Evolutionary conservation across 202 grass and related monocot species (phyloP).

Genomic region (Digitaria exilis): DNA sequence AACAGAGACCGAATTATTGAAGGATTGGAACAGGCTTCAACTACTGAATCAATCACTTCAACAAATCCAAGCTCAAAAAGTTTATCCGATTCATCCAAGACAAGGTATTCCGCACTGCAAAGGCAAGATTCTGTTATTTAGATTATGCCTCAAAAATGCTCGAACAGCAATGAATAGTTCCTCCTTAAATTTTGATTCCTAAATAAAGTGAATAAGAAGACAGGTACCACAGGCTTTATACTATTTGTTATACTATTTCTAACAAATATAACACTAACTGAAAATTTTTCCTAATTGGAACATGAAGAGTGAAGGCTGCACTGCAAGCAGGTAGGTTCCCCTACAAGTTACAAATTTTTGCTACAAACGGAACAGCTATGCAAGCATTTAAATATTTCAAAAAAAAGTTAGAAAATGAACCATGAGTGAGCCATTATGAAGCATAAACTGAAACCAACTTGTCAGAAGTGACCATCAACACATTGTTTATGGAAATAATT

Average conservation of each 20-base stretch:
- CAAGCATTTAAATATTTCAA: not conserved
- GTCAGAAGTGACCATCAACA: not conserved
- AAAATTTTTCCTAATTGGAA: not conserved
- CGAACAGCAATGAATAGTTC: slow-evolving; percentile 18
- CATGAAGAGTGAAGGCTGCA: not conserved
- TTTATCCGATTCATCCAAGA: slow-evolving; percentile 97
- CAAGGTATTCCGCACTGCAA: slow-evolving; percentile 90
- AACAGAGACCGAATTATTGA: slow-evolving; percentile 79
- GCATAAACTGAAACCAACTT: not conserved
- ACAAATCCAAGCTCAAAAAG: slow-evolving; percentile 96
- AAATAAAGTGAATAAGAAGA: not conserved
- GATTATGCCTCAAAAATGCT: not conserved
- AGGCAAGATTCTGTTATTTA: slow-evolving; percentile 20
- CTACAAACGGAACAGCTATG: not conserved
- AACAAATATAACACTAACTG: not conserved
- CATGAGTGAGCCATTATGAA: not conserved
- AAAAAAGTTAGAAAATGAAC: not conserved
- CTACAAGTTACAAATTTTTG: not conserved
- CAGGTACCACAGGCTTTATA: not conserved
- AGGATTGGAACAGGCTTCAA: slow-evolving; percentile 87
- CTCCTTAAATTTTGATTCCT: not conserved
- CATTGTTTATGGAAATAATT: not conserved
- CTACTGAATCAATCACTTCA: slow-evolving; percentile 81
- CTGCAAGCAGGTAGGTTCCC: too few relatives aligned
- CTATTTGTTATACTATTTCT: slow-evolving; percentile 1